Conservation (phyloP, 2,329 filamentous ascomycete species). For the Penicillium vulpinum region DNA sequence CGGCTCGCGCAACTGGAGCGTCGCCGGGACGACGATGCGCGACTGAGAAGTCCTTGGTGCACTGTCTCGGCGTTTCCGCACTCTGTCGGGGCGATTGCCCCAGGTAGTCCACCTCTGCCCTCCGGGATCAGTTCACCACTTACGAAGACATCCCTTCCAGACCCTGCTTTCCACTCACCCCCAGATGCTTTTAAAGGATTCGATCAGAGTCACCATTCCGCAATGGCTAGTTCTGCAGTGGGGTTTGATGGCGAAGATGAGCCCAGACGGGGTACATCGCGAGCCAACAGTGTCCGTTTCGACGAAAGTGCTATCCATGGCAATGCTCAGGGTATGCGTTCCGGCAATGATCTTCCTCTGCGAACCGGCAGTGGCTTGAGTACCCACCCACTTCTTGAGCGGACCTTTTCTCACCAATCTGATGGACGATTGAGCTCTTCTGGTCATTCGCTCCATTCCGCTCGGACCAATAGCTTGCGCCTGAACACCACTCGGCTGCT, state of each 20-base stretch:
- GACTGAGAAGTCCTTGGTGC: conserved; percentile 82
- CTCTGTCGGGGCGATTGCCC: conserved; percentile 78
- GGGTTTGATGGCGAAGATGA: conserved; percentile 85
- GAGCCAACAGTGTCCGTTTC: conserved; percentile 95
- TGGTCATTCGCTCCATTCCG: conserved; percentile 75
- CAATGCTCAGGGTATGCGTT: conserved; percentile 77
- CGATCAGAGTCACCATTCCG: conserved; percentile 77
- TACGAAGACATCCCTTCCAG: conserved; percentile 47
- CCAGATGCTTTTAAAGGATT: conserved; percentile 86
- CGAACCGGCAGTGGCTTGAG: conserved; percentile 79
- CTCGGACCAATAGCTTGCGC: conserved; percentile 82
- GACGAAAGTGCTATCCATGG: conserved; percentile 93
- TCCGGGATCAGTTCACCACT: conserved; percentile 4
- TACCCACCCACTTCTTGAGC: conserved; percentile 79
- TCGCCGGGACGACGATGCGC: conserved; percentile 62
- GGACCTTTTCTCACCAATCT: conserved; percentile 90
- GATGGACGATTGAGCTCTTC: conserved; percentile 92
- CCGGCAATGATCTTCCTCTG: conserved; percentile 78
- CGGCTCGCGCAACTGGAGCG: conserved; percentile 62
- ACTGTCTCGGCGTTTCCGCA: conserved; percentile 85
- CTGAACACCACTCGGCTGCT: conserved; percentile 68
- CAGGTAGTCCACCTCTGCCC: conserved; percentile 62
- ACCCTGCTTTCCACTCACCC: conserved; percentile 75
- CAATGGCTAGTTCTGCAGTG: conserved; percentile 70
- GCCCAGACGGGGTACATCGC: conserved; percentile 79